Evolutionary conservation across 257 asterid species (phyloP).

Genomic region (Echium plantagineum): DNA sequence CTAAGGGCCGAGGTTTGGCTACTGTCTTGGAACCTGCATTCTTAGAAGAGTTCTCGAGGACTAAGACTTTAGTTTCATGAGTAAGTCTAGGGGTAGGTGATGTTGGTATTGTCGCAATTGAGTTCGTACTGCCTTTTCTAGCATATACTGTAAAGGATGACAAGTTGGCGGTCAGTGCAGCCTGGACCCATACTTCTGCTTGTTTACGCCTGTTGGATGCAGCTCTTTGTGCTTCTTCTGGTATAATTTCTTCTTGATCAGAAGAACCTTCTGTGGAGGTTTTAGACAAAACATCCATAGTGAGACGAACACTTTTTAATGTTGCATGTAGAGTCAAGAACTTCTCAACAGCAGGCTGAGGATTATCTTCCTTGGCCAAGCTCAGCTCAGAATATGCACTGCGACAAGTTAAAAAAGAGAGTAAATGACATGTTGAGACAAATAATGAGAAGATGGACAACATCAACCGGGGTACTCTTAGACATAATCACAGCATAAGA

Average conservation of each 20-base stretch:
- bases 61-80: slow-evolving; percentile 36
- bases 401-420: slow-evolving; percentile 16
- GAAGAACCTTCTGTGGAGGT: slow-evolving; percentile 31
- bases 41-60: slow-evolving; percentile 61
- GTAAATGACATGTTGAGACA: background rate
- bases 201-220: slow-evolving; percentile 57
- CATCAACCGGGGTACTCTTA: background rate
- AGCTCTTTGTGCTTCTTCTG: slow-evolving; percentile 51
- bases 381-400: slow-evolving; percentile 81
- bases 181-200: slow-evolving; percentile 84
- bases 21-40: slow-evolving; percentile 25
- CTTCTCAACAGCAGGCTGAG: slow-evolving; percentile 90
- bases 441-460: background rate
- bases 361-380: slow-evolving; percentile 73
- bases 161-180: slow-evolving; percentile 68
- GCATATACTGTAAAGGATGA: slow-evolving; percentile 53
- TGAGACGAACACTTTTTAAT: slow-evolving; percentile 53
- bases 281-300: slow-evolving; percentile 69
- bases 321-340: slow-evolving; percentile 59
- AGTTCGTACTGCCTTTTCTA: slow-evolving; percentile 37
- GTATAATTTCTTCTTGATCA: slow-evolving; percentile 40
- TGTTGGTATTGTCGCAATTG: slow-evolving; percentile 22
- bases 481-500: background rate
- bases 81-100: slow-evolving; percentile 28
- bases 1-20: slow-evolving; percentile 38